These are phyloP conservation scores for Chrysoporthe puriensis DNA, from an alignment of 2,329 filamentous ascomycete species.

Conservation along the genomic window DNA sequence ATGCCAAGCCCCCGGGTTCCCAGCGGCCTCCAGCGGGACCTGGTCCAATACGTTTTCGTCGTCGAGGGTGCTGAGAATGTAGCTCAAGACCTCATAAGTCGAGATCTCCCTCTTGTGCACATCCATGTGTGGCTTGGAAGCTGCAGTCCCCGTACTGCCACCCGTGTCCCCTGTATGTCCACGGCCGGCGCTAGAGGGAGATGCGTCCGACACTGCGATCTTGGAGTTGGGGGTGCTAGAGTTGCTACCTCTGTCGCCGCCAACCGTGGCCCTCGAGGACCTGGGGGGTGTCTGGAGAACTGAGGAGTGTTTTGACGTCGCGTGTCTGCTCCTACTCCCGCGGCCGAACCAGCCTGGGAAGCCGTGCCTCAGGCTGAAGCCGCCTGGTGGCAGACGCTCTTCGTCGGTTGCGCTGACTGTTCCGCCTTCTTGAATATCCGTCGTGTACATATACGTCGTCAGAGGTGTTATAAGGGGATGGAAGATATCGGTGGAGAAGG, in stretches of 20 bases:
- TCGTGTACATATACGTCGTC: conserved; percentile 93
- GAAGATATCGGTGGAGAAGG: conserved; percentile 91
- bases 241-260: conserved; percentile 31
- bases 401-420: conserved; percentile 84
- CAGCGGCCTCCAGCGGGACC: conserved; percentile 79
- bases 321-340: conserved; percentile 50
- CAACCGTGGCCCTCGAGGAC: conserved; percentile 30
- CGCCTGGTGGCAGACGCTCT: conserved; percentile 81
- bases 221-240: conserved; percentile 39
- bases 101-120: conserved; percentile 51
- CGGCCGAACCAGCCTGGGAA: conserved; percentile 89
- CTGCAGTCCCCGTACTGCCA: conserved; percentile 1
- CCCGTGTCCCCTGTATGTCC: conserved; percentile 10
- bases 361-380: conserved; percentile 87
- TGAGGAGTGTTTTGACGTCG: conserved; percentile 43
- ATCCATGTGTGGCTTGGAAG: conserved; percentile 44
- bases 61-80: conserved; percentile 82
- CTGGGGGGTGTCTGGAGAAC: conserved; percentile 32
- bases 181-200: conserved; percentile 31
- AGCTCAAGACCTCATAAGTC: conserved; percentile 72
- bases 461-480: conserved; percentile 90
- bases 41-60: conserved; percentile 76
- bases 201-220: conserved; percentile 35
- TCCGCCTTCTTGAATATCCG: conserved; percentile 72
- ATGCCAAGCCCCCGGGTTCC: conserved; percentile 91